phyloP scores from a whole-genome alignment of 768 basidiomycete species.

The Tubosaeta sp. region DNA sequence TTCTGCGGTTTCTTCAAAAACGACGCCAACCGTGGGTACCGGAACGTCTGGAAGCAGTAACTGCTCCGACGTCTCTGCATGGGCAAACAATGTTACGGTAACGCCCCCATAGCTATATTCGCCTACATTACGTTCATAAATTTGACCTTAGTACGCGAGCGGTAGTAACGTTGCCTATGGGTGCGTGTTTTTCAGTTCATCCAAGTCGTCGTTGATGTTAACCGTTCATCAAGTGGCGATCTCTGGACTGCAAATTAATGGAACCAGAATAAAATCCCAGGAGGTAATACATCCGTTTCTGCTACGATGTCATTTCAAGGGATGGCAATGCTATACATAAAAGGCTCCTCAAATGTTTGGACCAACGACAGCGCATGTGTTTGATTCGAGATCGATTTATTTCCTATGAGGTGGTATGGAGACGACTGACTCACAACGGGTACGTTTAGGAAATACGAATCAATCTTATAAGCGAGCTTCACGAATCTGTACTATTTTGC shows the following conservation, averaged over 20 bases:
- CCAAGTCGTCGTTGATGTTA: neutral
- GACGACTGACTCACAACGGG: neutral
- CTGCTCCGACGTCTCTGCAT: constrained; percentile 41
- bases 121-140: neutral
- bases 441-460: neutral
- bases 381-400: neutral
- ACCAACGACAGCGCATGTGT: constrained; percentile 52
- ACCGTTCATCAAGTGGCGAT: constrained; percentile 31
- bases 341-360: constrained; percentile 53
- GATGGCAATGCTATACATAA: neutral
- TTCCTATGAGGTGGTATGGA: neutral
- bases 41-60: constrained; percentile 22
- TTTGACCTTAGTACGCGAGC: constrained; percentile 36
- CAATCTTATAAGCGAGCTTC: neutral
- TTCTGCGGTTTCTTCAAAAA: constrained; percentile 10
- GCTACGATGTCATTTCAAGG: neutral
- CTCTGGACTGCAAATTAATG: constrained; percentile 48
- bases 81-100: constrained; percentile 36
- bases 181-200: constrained; percentile 26
- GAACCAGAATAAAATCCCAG: constrained; percentile 36
- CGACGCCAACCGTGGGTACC: constrained; percentile 12
- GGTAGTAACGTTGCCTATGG: constrained; percentile 39
- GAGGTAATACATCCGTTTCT: constrained; percentile 16
- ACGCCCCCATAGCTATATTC: constrained; percentile 7
- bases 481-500: neutral